Evolutionary conservation across 257 asterid genomes (phyloP), one percentile per base, ranked within the genome.

Genomic region (Lycium ferocissimum): DNA sequence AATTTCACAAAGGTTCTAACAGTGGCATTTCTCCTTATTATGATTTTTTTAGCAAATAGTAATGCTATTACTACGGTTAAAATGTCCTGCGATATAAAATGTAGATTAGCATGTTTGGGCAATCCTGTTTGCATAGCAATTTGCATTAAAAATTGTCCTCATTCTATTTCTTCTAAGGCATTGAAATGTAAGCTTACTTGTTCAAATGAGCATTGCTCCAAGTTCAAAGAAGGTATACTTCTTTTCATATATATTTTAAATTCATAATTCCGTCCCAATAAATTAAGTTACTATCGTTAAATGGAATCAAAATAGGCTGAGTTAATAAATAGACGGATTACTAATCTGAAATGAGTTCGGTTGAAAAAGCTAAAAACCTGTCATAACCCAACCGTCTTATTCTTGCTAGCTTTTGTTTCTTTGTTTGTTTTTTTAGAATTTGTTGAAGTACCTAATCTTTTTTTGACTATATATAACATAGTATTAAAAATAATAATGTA

Each of bases 151-250:
- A 37, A 14, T 67, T 67, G 76, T 67, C 49, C 10, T 14, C 76
- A 15, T 67, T 15, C 76, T 67, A 15, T 7, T 37, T 35, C 76
- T 67, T 67, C 76, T 14, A 14, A 7, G 14, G 49, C 7, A 37
- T 14, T 37, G 22, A 67, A 67, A 3, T 35, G 51, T 35, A 35
- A 37, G 9, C 22, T 67, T 37, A 40, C 4, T 67, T 14, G 76
- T 17, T 37, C 17, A 7, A 14, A 13, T 14, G 22, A 37, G 35
- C 49, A 37, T 35, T 67, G 76, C 76, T 14, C 9, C 76, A 37
- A 67, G 47, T 37, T 67, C 37, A 67, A 67, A 67, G 22, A 67
- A 35, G 76, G 76, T 67, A 67, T 67, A 67, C n/a, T 67, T 37
- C 22, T 14, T 37, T 67, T 37, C 49, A 67, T 67, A 0, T 26